Evolutionary conservation across 768 basidiomycete genomes (phyloP), one percentile per base, ranked within the genome.

Genomic region (Termitomyces sp.): DNA sequence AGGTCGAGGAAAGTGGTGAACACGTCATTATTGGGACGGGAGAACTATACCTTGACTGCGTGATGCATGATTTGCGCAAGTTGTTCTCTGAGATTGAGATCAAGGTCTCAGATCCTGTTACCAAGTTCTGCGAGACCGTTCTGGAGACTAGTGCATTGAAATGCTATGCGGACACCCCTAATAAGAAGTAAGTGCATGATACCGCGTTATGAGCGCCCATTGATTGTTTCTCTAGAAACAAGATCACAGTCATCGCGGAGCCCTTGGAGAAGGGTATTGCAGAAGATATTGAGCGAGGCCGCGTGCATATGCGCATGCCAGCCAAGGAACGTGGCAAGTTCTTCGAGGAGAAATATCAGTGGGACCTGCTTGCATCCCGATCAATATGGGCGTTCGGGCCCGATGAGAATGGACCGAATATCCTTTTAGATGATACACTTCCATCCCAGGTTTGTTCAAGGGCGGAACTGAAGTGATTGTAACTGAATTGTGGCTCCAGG

Each of bases 361-460:
- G 97, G 96, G 97, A 99, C 76, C 76, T 98, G 68, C 84, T 99
- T 61, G 96, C 97, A 1, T 96, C 95, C 48, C 84, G 97, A 61
- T 98, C 96, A 67, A 97, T 99, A 79, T 99, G 97, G 97, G 95
- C 97, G 25, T 99, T 99, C 74, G 97, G 97, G 20, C 97, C 97
- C 3, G 94, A 98, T 66, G 96, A 98, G 49, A 88, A 86, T 64
- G 97, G 97, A 0, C 86, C 96, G 9, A 99, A 99, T 73, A 84
- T 96, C 63, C 79, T 98, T 47, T 76, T 98, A 67, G 96, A 99
- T 70, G 97, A 99, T 70, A 98, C 97, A 2, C 76, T 99, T 17
- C 97, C 97, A 4, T 94, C 92, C 6, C 93, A 96, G 79, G 92
- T 92, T 63, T 62, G 77, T 65, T 42, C 12, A 15, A 25, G 17